phyloP scores from a whole-genome alignment of 495 filamentous ascomycete genomes.

The Glarea lozoyensis region DNA sequence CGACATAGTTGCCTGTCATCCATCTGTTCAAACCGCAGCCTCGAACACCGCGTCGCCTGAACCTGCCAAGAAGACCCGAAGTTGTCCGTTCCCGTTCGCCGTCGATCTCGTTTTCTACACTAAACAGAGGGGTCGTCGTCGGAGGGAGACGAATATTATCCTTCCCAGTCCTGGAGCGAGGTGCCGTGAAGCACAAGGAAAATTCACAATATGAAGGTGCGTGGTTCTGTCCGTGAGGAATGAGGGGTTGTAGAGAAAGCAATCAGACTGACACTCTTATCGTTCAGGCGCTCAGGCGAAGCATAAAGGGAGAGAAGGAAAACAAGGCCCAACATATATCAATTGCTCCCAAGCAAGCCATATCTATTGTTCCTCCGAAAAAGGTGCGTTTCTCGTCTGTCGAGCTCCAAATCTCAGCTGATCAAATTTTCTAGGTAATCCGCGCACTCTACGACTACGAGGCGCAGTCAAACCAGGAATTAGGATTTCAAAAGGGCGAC shows the following conservation, averaged over 20 bases:
- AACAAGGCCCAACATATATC: slow-evolving; percentile 68
- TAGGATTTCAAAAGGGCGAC: slow-evolving; percentile 87
- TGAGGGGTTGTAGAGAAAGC: neutral
- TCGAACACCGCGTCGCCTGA: neutral
- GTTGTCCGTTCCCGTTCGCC: neutral
- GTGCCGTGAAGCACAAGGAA: neutral
- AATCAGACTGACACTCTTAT: neutral
- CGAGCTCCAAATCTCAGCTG: slow-evolving; percentile 19
- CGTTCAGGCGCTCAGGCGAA: slow-evolving; percentile 68
- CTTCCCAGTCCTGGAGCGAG: neutral
- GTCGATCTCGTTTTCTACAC: neutral
- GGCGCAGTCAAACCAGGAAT: slow-evolving; percentile 65
- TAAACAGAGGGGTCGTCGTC: neutral
- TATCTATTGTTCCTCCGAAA: slow-evolving; percentile 92
- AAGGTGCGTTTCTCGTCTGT: slow-evolving; percentile 54
- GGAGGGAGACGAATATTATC: neutral
- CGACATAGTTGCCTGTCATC: neutral
- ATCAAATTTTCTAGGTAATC: slow-evolving; percentile 60
- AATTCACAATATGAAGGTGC: slow-evolving; percentile 2
- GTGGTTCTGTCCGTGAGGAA: neutral
- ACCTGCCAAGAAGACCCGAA: neutral
- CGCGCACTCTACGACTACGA: slow-evolving; percentile 92
- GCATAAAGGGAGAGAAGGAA: slow-evolving; percentile 80
- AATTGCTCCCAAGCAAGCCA: slow-evolving; percentile 85
- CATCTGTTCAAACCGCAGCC: neutral